A percentile compares a stretch with the other conserved stretches of the same genome.
Conservation (phyloP, 306 rosid genomes). For the Cucurbita maxima region DNA sequence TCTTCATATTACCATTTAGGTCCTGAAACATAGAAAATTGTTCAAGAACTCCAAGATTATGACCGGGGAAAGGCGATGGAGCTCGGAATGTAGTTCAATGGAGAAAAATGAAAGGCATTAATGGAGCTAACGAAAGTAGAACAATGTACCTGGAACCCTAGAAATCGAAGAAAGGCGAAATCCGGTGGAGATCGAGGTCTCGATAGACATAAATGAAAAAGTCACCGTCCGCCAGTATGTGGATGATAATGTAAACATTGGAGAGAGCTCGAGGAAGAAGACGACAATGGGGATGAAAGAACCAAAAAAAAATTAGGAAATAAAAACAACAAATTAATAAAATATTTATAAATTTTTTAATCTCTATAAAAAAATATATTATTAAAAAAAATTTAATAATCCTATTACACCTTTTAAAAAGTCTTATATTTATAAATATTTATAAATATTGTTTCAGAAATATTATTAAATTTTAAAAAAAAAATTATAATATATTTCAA, state of each 20-base stretch:
- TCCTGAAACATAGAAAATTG: neutral
- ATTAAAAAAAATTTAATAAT: too few relatives aligned
- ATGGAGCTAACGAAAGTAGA: neutral
- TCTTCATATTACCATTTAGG: neutral
- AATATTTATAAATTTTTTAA: too few relatives aligned
- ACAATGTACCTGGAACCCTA: neutral
- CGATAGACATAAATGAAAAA: too few relatives aligned
- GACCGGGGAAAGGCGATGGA: neutral
- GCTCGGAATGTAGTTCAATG: neutral
- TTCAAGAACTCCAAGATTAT: neutral
- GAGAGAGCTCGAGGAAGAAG: neutral
- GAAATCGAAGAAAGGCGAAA: neutral
- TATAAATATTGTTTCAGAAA: too few relatives aligned
- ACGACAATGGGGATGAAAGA: neutral
- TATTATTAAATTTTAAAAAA: too few relatives aligned
- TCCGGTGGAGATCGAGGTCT: neutral
- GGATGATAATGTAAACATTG: neutral
- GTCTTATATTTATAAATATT: too few relatives aligned
- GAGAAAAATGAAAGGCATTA: neutral
- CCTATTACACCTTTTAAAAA: too few relatives aligned
- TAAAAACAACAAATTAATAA: too few relatives aligned
- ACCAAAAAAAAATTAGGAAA: too few relatives aligned
- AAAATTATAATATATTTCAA: too few relatives aligned
- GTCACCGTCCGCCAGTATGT: too few relatives aligned
- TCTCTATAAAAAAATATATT: too few relatives aligned